Percentiles rank a stretch among this genome's conserved stretches.
Evolutionary conservation across 169 alveolate species (phyloP).

Genomic region (Plasmodium sp.): DNA sequence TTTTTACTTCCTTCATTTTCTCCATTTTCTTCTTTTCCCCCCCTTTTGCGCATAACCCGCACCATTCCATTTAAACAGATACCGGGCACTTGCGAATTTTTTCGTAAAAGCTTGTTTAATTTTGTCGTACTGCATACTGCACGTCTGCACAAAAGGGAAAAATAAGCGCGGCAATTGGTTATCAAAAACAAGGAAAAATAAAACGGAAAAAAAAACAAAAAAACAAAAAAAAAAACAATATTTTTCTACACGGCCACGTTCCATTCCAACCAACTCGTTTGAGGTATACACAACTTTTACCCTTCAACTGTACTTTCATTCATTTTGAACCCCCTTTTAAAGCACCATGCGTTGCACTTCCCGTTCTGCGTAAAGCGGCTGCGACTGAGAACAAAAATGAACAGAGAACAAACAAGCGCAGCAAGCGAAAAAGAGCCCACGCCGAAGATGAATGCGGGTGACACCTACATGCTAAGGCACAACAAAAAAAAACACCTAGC

Average conservation of each 20-base stretch:
- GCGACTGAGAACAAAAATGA: not conserved
- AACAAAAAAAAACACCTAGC: constrained; percentile 4
- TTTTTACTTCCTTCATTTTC: not conserved
- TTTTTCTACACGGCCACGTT: not conserved
- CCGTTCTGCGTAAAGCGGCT: not conserved
- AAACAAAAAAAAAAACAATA: too few relatives aligned
- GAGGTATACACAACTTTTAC: not conserved
- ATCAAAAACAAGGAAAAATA: not conserved
- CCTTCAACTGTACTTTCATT: not conserved
- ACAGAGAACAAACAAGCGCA: not conserved
- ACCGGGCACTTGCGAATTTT: not conserved
- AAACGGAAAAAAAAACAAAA: not conserved
- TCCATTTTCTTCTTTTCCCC: not conserved
- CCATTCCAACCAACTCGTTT: not conserved
- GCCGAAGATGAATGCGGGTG: constrained; percentile 12
- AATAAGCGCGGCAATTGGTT: not conserved
- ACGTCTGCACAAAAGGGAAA: not conserved
- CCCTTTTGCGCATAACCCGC: not conserved
- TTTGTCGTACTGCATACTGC: not conserved
- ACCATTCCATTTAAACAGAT: not conserved
- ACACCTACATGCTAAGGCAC: constrained; percentile 32
- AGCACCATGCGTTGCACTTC: not conserved
- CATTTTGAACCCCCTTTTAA: not conserved
- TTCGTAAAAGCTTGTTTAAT: not conserved
- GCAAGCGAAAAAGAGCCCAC: not conserved